Evolutionary conservation across 495 filamentous ascomycete species (phyloP).

Genomic region (Aspergillus nidulans): DNA sequence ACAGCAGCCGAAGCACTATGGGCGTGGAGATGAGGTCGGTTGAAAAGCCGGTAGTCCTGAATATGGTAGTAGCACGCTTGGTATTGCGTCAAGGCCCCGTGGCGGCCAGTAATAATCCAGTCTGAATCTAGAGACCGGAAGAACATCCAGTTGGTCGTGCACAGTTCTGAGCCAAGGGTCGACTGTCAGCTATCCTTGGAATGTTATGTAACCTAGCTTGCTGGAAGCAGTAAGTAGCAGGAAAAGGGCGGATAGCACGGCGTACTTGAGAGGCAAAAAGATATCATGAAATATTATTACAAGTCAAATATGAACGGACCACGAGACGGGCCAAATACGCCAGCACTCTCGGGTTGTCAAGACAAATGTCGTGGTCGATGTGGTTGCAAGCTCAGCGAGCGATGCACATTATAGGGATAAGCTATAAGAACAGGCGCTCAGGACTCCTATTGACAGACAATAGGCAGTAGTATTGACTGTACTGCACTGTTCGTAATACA

Average conservation of each 20-base stretch:
- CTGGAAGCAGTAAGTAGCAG: neutral
- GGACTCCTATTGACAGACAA: neutral
- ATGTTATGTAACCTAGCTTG: neutral
- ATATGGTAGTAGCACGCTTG: neutral
- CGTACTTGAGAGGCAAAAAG: too few species aligned
- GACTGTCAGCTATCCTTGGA: neutral
- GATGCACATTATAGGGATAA: too few species aligned
- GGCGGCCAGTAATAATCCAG: neutral
- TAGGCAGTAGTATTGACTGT: neutral
- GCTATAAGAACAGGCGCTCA: neutral
- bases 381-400: neutral
- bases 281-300: too few species aligned
- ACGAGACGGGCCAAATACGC: too few species aligned
- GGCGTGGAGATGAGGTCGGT: neutral
- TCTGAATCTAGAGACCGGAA: neutral
- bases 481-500: neutral
- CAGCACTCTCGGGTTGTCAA: too few species aligned
- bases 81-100: conserved; percentile 28
- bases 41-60: too few species aligned
- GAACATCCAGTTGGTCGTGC: neutral
- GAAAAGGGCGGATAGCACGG: neutral
- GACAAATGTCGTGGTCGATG: too few species aligned
- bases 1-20: neutral
- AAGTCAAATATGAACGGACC: too few species aligned
- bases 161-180: neutral